Evolutionary conservation across 805 yeast species (phyloP), one percentile per base, ranked within the genome.

Genomic region (Brettanomyces anomalus): DNA sequence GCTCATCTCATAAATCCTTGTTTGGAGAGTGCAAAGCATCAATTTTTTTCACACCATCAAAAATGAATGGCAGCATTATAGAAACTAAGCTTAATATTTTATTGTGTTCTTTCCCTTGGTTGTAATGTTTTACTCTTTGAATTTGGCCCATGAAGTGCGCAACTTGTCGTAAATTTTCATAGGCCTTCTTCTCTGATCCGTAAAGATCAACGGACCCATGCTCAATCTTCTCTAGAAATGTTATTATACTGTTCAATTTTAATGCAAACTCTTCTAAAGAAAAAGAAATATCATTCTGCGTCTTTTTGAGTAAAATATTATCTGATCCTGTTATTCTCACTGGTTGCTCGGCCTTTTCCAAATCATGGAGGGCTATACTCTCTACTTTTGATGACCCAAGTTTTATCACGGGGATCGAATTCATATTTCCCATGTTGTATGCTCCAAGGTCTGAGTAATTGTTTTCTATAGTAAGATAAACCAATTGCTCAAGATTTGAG

Each of bases 181-280:
- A 45, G 14, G 28, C 16, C 13, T 24, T 28, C 10, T 40, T 21
- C 18, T 32, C 33, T n/a, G 32, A 17, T 6, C 30, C 36, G 16
- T 41, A 37, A 7, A 49, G 11, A 3, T 21, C 11, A 10, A 42
- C 35, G 14, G 37, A 30, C 3, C 47, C 48, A 2, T 6, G 24
- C 20, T 49, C 28, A 16, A 52, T 39, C 2, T 36, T 24, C 17
- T 41, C 36, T 32, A 54, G 34, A 37, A 46, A 54, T 5, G 36
- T 26, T 14, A 53, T 38, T 3, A 53, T 21, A n/a, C 21, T 21
- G 11, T 40, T 28, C 10, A 46, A 30, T 17, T 48, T 41, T 13
- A 15, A n/a, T 4, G 28, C 18, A n/a, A 50, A 31, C 16, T 39
- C 36, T 11, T 28, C 33, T 5, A 48, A 17, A 8, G 34, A 33